These are phyloP conservation scores for Lumnitzera littorea DNA, from an alignment of 345 rosid genomes.

Conservation along the genomic window DNA sequence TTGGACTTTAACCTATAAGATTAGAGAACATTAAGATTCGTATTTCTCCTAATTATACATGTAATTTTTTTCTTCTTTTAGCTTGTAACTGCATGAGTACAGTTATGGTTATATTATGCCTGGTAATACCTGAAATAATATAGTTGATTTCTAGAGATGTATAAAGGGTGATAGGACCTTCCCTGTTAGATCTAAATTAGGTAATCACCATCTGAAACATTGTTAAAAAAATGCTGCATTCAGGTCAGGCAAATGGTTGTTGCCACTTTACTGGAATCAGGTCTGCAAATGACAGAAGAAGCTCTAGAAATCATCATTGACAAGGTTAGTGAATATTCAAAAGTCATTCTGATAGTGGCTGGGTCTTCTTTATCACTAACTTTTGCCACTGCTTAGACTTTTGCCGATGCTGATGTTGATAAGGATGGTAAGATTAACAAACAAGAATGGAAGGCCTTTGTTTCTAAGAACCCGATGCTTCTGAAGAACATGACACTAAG, in stretches of 20 bases:
- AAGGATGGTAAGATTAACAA: slow-evolving; percentile 50
- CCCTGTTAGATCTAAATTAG: no score
- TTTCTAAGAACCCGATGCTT: slow-evolving; percentile 34
- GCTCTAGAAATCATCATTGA: slow-evolving; percentile 75
- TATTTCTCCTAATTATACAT: no score
- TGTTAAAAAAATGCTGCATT: not conserved
- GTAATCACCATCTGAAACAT: no score
- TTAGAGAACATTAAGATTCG: no score
- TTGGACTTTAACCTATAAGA: no score
- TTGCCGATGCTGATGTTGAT: slow-evolving; percentile 43
- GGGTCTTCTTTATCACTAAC: not conserved
- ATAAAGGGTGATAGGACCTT: no score
- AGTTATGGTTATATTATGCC: no score
- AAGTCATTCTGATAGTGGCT: not conserved
- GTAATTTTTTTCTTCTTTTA: not conserved
- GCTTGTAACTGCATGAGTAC: not conserved
- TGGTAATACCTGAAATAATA: no score
- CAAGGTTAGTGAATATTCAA: slow-evolving; percentile 35
- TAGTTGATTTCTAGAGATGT: no score
- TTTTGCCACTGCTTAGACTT: slow-evolving; percentile 27
- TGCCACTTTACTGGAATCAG: slow-evolving; percentile 87
- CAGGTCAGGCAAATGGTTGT: slow-evolving; percentile 90
- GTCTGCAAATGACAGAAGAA: slow-evolving; percentile 76
- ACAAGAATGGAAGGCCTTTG: slow-evolving; percentile 46
- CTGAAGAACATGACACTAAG: slow-evolving; percentile 59